Evolutionary conservation across 2,329 filamentous ascomycete genomes (phyloP).

Genomic region (Colletotrichum lindemuthianum): DNA sequence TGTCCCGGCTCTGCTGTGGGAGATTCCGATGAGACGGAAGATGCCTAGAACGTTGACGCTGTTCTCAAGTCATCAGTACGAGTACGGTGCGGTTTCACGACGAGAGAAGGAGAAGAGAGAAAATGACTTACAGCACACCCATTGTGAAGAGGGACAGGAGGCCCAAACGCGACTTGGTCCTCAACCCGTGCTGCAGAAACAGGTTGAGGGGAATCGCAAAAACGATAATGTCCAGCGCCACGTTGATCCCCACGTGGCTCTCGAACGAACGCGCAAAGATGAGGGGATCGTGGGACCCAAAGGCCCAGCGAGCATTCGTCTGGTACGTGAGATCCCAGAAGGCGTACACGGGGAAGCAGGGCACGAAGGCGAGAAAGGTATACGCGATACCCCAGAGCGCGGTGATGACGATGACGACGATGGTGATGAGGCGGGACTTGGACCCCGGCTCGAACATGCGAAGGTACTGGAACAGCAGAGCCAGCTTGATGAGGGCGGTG

Average conservation of each 20-base stretch:
- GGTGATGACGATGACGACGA: conserved; percentile 41
- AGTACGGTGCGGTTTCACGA: rapidly evolving
- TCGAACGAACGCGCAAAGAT: conserved; percentile 43
- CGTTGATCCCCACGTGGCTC: conserved; percentile 44
- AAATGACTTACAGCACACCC: conserved; percentile 44
- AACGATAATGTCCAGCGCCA: conserved; percentile 45
- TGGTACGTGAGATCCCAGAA: conserved; percentile 43
- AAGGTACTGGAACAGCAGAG: conserved; percentile 37
- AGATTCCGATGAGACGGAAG: conserved; percentile 44
- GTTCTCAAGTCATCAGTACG: conserved; percentile 29
- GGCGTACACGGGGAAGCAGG: conserved; percentile 44
- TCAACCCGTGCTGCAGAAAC: conserved; percentile 40
- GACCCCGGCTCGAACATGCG: conserved; percentile 35
- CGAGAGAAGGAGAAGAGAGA: neutral
- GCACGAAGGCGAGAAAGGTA: conserved; percentile 45
- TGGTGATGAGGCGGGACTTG: conserved; percentile 34
- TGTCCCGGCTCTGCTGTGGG: conserved; percentile 43
- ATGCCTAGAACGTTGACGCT: conserved; percentile 37
- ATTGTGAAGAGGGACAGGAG: conserved; percentile 44
- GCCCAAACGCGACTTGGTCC: conserved; percentile 43
- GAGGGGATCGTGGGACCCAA: conserved; percentile 41
- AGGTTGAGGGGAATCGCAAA: conserved; percentile 45
- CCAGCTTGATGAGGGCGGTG: conserved; percentile 38
- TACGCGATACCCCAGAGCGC: conserved; percentile 45
- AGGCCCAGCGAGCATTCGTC: conserved; percentile 40